Base-by-base conservation (phyloP, 257 asterid species). In the Rehmannia glutinosa region DNA sequence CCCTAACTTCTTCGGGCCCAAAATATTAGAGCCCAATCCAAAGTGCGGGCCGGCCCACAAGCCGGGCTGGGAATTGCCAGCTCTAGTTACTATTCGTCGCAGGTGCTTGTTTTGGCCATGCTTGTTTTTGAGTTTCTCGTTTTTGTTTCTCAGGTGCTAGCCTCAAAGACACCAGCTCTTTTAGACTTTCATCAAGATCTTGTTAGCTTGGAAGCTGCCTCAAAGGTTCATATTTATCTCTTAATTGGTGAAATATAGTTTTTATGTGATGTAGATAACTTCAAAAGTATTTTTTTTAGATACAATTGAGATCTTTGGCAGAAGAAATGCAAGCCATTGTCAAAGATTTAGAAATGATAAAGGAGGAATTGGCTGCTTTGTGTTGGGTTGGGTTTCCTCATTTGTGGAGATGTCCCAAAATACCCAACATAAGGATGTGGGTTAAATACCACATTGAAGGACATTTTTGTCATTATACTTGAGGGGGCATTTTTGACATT, bases 301-400 rank as follows among this genome's bases (percentile, higher is more conserved):
- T 95, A 80, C 99, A 91, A 87, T 57, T 95, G 84, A 95, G 91
- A 82, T 87, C 92, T 53, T 84, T 91, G 83, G 99, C 99, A 41
- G 99, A 94, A 80, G 99, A 94, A 86, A 95, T 95, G 99, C 98
- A 95, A 89, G 95, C 99, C 72, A 95, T 95, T 64, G 86, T 82
- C 75, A 95, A 89, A 82, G 99, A 97, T 21, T 62, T 95, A 64
- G 98, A 95, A 66, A 95, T 89, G 83, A 95, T 95, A 68, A 95
- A 86, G 81, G 96, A 84, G 77, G 99, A 95, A 78, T 76, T 89
- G 63, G 80, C 71, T 58, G 89, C 96, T 63, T n/a, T n/a, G n/a
- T n/a, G n/a, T n/a, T n/a, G n/a, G n/a, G n/a, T n/a, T n/a, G n/a
- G n/a, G n/a, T n/a, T n/a, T n/a, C n/a, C n/a, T n/a, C n/a, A n/a